Conservation (phyloP, 441 rosid genomes). For the Croton laevigatus region DNA sequence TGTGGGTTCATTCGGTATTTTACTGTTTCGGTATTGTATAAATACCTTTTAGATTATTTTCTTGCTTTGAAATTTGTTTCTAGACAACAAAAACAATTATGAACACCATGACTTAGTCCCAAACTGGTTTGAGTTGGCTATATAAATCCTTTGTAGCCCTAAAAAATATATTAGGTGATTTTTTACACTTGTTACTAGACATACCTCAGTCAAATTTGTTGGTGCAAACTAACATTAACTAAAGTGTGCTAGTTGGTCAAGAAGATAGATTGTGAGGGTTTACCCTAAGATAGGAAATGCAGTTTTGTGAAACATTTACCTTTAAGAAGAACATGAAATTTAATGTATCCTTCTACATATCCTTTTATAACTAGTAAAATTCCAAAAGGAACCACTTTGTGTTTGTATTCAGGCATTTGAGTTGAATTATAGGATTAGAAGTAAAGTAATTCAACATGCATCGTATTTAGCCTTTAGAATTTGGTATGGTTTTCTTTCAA, state of each 20-base stretch:
- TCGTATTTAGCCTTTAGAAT: too few relatives aligned
- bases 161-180: not conserved
- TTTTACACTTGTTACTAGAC: not conserved
- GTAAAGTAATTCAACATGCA: too few relatives aligned
- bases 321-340: not conserved
- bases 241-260: not conserved
- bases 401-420: too few relatives aligned
- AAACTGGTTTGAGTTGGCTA: too few relatives aligned
- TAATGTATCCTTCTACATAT: not conserved
- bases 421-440: too few relatives aligned
- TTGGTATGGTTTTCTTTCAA: too few relatives aligned
- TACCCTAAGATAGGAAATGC: not conserved
- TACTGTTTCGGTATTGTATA: not conserved
- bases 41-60: not conserved
- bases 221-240: not conserved
- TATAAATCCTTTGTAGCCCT: too few relatives aligned
- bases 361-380: not conserved
- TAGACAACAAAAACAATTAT: too few relatives aligned
- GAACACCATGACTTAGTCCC: too few relatives aligned
- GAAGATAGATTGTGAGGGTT: not conserved
- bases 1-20: too few relatives aligned
- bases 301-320: not conserved
- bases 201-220: not conserved
- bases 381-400: too few relatives aligned
- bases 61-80: not conserved